Conservation (phyloP, 2,329 filamentous ascomycete species). For the Phyllosticta capitalensis region DNA sequence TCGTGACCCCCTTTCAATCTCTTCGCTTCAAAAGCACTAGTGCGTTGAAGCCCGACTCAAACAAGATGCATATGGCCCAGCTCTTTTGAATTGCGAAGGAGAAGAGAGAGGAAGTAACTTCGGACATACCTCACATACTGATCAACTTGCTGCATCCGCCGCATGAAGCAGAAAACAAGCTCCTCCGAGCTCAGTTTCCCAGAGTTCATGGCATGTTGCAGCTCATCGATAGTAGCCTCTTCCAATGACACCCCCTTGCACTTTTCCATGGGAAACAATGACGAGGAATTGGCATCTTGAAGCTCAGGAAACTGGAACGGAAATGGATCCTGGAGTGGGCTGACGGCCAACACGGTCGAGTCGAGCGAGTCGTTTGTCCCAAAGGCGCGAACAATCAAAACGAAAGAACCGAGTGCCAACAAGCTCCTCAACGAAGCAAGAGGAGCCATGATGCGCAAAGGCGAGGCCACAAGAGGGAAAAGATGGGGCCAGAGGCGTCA, state of each 20-base stretch:
- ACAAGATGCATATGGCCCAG: no score
- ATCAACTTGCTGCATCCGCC: slow-evolving; percentile 52
- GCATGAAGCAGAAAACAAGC: slow-evolving; percentile 35
- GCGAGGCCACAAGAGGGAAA: not conserved
- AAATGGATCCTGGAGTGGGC: slow-evolving; percentile 17
- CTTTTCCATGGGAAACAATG: slow-evolving; percentile 51
- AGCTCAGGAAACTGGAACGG: slow-evolving; percentile 26
- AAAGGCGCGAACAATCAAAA: not conserved
- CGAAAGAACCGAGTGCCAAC: not conserved
- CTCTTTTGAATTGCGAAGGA: not conserved
- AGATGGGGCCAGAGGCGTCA: not conserved
- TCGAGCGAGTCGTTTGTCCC: not conserved
- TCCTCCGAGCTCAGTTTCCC: slow-evolving; percentile 42
- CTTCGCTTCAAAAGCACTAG: no score
- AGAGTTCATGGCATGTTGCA: slow-evolving; percentile 49
- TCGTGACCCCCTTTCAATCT: no score
- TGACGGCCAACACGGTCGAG: not conserved
- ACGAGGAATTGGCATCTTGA: not conserved
- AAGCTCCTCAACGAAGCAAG: not conserved
- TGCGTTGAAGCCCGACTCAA: no score
- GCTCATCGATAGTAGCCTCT: slow-evolving; percentile 59
- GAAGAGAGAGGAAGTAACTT: not conserved
- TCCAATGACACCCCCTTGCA: slow-evolving; percentile 55
- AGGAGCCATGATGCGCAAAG: not conserved
- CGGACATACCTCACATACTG: slow-evolving; percentile 12